Base-by-base conservation (phyloP, 2,329 filamentous ascomycete genomes). In the Huntiella bhutanensis region DNA sequence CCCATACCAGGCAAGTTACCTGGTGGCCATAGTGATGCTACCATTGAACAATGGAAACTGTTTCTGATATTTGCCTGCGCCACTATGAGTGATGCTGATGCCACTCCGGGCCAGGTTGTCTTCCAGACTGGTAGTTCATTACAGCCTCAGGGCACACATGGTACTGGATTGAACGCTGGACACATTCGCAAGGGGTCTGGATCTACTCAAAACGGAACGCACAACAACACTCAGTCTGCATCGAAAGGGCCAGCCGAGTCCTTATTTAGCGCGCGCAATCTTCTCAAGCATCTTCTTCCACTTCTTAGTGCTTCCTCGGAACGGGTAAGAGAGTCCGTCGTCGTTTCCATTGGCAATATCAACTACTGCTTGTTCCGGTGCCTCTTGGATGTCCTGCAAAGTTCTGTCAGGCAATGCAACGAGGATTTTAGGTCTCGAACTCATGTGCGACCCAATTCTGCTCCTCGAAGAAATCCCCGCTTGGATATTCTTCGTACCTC, bases 41-140 rank as follows among this genome's bases (percentile, higher is more conserved):
- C 95, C 48, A 77, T 98, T 49, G 92, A 96, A 60, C 91, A 98
- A 59, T 98, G 88, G 88, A 96, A 95, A 61, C 67, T 96, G 2
- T 96, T 96, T 59, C 70, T 98, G 19, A 87, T 95, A 47, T 95
- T 98, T 64, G 91, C 88, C 7, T 98, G 92, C 62, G 94, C 88
- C 7, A 96, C 91, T 0, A 68, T 98, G 48, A 87, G 83, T 34
- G 91, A 91, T 53, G 74, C 84, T 7, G 85, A 85, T 7, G 75
- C 68, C 47, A 52, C 58, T 1, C 53, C 60, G 3, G 73, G 77
- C 47, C 67, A 78, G 28, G 47, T 48, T 13, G 45, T 46, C n/a
- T 40, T 49, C 5, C 48, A 45, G 12, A 33, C 38, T 10, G 32
- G 41, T 16, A 32, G 8, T 11, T 43, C 32, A 33, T 33, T 17